Conservation (phyloP, 352 stramenopile species). For the Phytophthora melonis region DNA sequence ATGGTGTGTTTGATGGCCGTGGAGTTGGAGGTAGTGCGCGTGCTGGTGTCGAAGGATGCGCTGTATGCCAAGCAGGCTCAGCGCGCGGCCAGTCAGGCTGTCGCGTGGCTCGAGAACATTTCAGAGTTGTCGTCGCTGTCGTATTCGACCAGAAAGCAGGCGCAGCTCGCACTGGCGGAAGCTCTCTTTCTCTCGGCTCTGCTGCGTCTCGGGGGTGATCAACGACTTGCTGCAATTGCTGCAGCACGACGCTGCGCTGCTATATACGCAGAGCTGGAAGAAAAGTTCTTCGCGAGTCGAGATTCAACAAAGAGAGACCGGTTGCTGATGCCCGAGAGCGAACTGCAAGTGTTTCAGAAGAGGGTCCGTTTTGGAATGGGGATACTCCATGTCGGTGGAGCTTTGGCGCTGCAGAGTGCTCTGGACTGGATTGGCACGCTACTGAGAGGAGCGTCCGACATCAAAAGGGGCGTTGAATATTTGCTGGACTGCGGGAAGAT, state of each 20-base stretch:
- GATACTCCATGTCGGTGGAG: slow-evolving; percentile 42
- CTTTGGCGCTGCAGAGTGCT: slow-evolving; percentile 29
- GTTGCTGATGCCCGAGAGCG: slow-evolving; percentile 21
- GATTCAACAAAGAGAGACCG: slow-evolving; percentile 14
- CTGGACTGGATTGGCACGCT: slow-evolving; percentile 41
- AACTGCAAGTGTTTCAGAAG: slow-evolving; percentile 22
- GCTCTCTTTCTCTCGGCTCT: slow-evolving; percentile 39
- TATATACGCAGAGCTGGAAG: slow-evolving; percentile 33
- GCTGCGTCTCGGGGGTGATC: slow-evolving; percentile 38
- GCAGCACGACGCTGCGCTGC: slow-evolving; percentile 39
- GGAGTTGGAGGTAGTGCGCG: slow-evolving; percentile 46
- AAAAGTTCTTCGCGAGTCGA: slow-evolving; percentile 21
- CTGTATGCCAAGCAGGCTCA: slow-evolving; percentile 38
- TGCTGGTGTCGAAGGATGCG: slow-evolving; percentile 51
- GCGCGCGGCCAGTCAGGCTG: slow-evolving; percentile 28
- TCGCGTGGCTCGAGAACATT: slow-evolving; percentile 41
- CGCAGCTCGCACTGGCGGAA: slow-evolving; percentile 41
- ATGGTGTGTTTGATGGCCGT: slow-evolving; percentile 33
- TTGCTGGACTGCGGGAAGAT: slow-evolving; percentile 31
- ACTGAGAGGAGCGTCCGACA: slow-evolving; percentile 29
- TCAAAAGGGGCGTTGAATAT: slow-evolving; percentile 37
- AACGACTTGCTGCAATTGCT: slow-evolving; percentile 37
- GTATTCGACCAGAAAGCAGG: slow-evolving; percentile 29
- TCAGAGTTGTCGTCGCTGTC: slow-evolving; percentile 44
- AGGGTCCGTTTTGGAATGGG: slow-evolving; percentile 46